Evolutionary conservation across 352 stramenopile species (phyloP), one percentile per base, ranked within the genome.

Genomic region (Pythium chondricola): DNA sequence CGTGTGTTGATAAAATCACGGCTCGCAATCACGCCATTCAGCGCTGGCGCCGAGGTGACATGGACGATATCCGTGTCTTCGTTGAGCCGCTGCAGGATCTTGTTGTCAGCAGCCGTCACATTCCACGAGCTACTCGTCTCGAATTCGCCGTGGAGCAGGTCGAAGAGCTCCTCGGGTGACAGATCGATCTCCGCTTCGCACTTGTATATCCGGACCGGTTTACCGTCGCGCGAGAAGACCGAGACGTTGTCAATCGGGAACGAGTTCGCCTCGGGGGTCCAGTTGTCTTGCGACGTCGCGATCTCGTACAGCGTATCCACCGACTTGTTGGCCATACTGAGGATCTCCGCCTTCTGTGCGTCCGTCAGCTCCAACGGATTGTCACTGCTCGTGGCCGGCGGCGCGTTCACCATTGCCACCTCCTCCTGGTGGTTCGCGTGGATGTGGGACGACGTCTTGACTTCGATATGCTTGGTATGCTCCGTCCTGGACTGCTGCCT

Each of bases 1-100:
- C 79, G 79, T 37, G 72, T 81, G 57, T 88, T 88, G 10, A 91
- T 64, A 59, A 91, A 91, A 59, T 91, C 79, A 26, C 79, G 79
- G 52, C 79, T 91, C 24, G 79, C 74, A 56, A 91, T 84, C 62
- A 91, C 79, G 14, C 79, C 79, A 8, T 65, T 63, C 11, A 91
- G 70, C 38, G 79, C 79, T 17, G 79, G 68, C 7, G 74, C 74
- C 17, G 76, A 84, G 37, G 72, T 77, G 26, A 88, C 33, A 37
- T 88, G 79, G 38, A 88, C 73, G 18, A 91, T 29, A 50, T 91
- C 79, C 0, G 77, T 91, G 2, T 65, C 73, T 13, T 91, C 79
- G 40, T 72, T 69, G 47, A 91, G 64, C 41, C 71, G 67, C 43
- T 77, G 68, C 21, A 88, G 52, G 27, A 88, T 71, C 50, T 87